phyloP scores from a whole-genome alignment of 2,329 filamentous ascomycete genomes.

The Fusarium sambucinum region DNA sequence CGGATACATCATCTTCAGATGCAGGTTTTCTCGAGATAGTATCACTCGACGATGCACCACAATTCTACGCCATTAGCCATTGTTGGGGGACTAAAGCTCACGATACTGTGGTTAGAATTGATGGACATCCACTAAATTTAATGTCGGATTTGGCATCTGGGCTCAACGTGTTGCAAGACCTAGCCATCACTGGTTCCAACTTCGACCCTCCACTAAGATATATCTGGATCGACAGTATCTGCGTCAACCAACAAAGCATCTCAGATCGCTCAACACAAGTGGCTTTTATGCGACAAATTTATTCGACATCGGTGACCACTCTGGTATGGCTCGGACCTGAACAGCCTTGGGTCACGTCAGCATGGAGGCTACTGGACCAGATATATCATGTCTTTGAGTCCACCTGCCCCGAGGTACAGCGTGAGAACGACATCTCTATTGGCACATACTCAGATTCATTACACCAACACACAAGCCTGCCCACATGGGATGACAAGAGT shows the following conservation, averaged over 20 bases:
- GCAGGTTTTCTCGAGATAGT: not conserved
- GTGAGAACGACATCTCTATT: not conserved
- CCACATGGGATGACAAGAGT: not conserved
- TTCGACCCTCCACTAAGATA: not conserved
- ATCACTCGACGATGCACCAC: not conserved
- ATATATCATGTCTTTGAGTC: not conserved
- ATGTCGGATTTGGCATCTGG: not conserved
- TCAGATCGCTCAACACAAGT: slow-evolving; percentile 5
- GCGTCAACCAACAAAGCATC: not conserved
- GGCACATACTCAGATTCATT: not conserved
- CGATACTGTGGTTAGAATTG: not conserved
- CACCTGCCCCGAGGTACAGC: rapidly evolving
- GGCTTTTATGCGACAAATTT: not conserved
- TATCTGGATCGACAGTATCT: slow-evolving; percentile 7
- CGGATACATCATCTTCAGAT: not conserved
- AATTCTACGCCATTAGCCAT: slow-evolving; percentile 5
- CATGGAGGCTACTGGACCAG: not conserved
- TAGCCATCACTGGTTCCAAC: not conserved
- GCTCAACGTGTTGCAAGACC: not conserved
- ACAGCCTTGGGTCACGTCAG: not conserved
- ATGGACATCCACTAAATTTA: not conserved
- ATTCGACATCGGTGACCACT: not conserved
- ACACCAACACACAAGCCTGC: not conserved
- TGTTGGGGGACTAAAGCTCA: slow-evolving; percentile 1
- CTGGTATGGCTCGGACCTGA: not conserved